Conservation (phyloP, 768 basidiomycete species). For the Termitomyces sp. region DNA sequence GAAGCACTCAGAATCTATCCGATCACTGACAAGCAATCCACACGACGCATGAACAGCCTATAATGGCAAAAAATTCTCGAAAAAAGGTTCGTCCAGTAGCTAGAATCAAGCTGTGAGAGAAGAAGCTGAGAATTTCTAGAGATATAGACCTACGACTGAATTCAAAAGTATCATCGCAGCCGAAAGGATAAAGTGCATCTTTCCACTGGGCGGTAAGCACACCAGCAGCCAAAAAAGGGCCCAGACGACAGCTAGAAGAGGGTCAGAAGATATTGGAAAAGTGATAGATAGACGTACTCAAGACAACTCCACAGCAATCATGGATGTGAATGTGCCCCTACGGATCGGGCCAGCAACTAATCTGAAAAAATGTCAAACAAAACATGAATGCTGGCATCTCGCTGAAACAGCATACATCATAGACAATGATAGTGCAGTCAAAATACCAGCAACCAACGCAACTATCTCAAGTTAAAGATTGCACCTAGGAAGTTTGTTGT, state of each 20-base stretch:
- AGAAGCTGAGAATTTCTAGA: too few species aligned
- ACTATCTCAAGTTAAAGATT: conserved; percentile 10
- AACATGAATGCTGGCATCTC: neutral
- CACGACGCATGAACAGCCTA: conserved; percentile 9
- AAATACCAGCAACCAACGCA: conserved; percentile 7
- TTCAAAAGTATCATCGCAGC: conserved; percentile 3
- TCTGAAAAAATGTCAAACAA: neutral
- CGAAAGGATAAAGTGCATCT: conserved; percentile 3
- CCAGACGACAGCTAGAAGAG: conserved; percentile 10
- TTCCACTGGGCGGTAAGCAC: conserved; percentile 8
- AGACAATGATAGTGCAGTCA: conserved; percentile 4
- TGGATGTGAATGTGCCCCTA: conserved; percentile 9
- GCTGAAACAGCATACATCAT: conserved; percentile 4
- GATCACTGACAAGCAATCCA: conserved; percentile 11
- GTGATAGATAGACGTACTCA: conserved; percentile 4
- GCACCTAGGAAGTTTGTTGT: neutral
- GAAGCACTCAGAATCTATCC: neutral
- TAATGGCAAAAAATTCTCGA: conserved; percentile 8
- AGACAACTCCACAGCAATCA: conserved; percentile 7
- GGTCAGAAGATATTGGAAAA: too few species aligned
- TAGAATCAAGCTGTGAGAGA: neutral
- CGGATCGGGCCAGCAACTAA: conserved; percentile 9
- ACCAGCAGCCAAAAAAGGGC: conserved; percentile 6
- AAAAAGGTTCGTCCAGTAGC: conserved; percentile 4
- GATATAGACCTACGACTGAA: neutral